phyloP scores from a whole-genome alignment of 768 basidiomycete genomes.

The Strobilomyces echinocephalus region DNA sequence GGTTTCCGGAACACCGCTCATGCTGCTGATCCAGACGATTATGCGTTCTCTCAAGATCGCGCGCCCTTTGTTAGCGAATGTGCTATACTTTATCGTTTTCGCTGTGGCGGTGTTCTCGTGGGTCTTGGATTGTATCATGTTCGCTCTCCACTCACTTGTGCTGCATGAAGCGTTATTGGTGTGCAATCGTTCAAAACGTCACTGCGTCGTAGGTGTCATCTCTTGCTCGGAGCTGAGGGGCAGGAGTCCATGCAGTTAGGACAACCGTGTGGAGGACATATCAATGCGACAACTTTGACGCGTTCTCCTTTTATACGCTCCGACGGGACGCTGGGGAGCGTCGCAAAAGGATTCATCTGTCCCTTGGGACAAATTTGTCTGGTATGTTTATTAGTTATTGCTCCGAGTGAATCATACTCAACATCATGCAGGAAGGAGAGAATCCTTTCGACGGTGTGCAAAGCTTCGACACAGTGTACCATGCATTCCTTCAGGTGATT shows the following conservation, averaged over 20 bases:
- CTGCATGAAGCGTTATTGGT: constrained; percentile 65
- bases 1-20: constrained; percentile 8
- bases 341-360: constrained; percentile 83
- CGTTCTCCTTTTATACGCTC: constrained; percentile 38
- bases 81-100: constrained; percentile 88
- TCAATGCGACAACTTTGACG: constrained; percentile 55
- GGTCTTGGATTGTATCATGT: constrained; percentile 20
- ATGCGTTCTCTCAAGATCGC: constrained; percentile 90
- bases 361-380: constrained; percentile 80
- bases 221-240: constrained; percentile 47
- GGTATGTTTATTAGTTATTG: constrained; percentile 36
- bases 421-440: constrained; percentile 43
- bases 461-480: constrained; percentile 88
- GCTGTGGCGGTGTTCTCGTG: constrained; percentile 86
- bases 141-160: neutral
- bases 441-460: constrained; percentile 66
- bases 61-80: constrained; percentile 81
- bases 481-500: constrained; percentile 75
- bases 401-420: neutral
- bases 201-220: constrained; percentile 57
- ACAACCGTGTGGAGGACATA: constrained; percentile 78
- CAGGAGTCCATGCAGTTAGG: constrained; percentile 43
- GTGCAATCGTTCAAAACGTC: constrained; percentile 91
- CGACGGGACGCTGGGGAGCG: constrained; percentile 34
- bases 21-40: constrained; percentile 53